Percentiles rank a stretch among this genome's conserved stretches.
Conservation (phyloP, 2,329 filamentous ascomycete genomes). For the Cladophialophora bantiana region DNA sequence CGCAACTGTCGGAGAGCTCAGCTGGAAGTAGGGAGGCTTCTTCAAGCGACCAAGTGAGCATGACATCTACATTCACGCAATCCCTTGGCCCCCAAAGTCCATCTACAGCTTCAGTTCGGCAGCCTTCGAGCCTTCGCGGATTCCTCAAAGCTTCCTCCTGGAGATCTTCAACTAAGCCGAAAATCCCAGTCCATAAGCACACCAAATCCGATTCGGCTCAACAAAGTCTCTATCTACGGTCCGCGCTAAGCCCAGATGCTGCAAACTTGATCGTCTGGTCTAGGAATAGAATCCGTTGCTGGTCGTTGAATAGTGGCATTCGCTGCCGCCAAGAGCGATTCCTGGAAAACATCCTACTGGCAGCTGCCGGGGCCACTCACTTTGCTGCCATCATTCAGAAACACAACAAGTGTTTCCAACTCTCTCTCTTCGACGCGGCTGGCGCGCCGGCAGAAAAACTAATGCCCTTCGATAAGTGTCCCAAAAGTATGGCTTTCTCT, state of each 20-base stretch:
- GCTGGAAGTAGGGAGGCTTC: background rate
- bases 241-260: slow-evolving; percentile 13
- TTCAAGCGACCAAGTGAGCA: background rate
- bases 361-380: slow-evolving; percentile 11
- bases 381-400: slow-evolving; percentile 6
- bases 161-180: background rate
- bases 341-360: slow-evolving; percentile 8
- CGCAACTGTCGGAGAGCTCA: background rate
- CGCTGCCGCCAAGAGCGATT: background rate
- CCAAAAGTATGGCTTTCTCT: slow-evolving; percentile 7
- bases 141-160: background rate
- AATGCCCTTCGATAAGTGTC: background rate
- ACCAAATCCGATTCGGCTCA: background rate
- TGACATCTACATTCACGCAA: background rate
- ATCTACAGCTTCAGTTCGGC: background rate
- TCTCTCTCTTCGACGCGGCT: slow-evolving; percentile 2
- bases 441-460: background rate
- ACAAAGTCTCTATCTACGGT: background rate
- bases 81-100: background rate
- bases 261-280: slow-evolving; percentile 17
- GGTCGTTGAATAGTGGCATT: background rate
- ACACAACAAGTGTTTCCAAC: background rate
- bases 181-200: background rate
- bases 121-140: background rate
- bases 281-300: slow-evolving; percentile 6